Evolutionary conservation across 257 asterid genomes (phyloP), one percentile per base, ranked within the genome.

Genomic region (Lycium ferocissimum): DNA sequence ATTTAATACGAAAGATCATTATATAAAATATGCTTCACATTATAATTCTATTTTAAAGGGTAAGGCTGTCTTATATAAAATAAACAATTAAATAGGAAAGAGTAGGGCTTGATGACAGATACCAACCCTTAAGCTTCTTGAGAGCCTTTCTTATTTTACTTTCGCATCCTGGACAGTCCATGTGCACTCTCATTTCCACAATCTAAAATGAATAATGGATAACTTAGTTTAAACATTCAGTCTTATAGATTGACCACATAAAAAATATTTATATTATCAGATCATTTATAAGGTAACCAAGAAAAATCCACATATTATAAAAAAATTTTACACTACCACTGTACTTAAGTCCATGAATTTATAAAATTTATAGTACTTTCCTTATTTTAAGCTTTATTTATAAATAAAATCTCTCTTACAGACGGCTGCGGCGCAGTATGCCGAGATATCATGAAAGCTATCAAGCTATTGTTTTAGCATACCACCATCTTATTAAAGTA

Each of bases 161-260:
- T 85, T 92, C 92, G 59, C 98, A 93, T 72, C 98, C 97, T n/a
- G 86, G 91, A 84, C 98, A 95, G 84, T 95, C 98, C 94, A 95
- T 89, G 92, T 92, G 91, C 88, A 95, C 95, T 87, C 94, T 92
- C 96, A 95, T 87, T 93, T 91, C 94, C 88, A 92, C 94, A 84
- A 93, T 93, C 97, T 95, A 90, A 79, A 83, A n/a, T 71, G 15
- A 12, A 78, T 26, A 78, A 78, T 51, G 47, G 9, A 14, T 51
- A 22, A 13, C 47, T 22, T 13, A 76, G 12, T 49, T 18, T 20
- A 45, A 4, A 45, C 6, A 43, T 43, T 9, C 2, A 72, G 43
- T 3, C 5, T 70, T 15, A 10, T 0, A 40, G 1, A 22, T 5
- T 72, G 2, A 0, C 2, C 3, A 5, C 8, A 45, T 71, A 18